Base-by-base conservation (phyloP, 2,329 filamentous ascomycete species). In the Penicillium oxalicum region DNA sequence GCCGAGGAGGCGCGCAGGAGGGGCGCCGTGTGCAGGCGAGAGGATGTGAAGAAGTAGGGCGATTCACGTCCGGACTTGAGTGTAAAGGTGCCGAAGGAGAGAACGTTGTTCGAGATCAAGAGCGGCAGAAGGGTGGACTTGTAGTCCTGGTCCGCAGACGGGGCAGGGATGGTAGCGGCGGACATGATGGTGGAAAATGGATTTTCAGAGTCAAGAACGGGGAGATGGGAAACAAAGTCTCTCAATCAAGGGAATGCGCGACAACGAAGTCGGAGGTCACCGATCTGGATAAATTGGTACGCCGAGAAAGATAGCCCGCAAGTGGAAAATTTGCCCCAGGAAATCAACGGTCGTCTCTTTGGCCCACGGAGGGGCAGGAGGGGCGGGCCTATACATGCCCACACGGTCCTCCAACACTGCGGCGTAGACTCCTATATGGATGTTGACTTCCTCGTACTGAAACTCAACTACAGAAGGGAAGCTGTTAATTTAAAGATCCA, bases 41-140 rank as follows among this genome's bases (percentile, higher is more conserved):
- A 90, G 40, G 91, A 90, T 71, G 95, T 96, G 83, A 97, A 95
- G 78, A 97, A 97, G 79, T 97, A 97, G 37, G 93, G 93, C 9
- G 90, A 95, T 61, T 71, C 67, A 63, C 91, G 88, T 72, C 88
- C 88, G 46, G 91, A 96, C 75, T 98, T 98, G 66, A 98, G 82
- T 61, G 90, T 87, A 74, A 65, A 73, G 43, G 64, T 64, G 47
- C 70, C 70, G 55, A 73, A 73, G 18, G 69, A 64, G 37, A 74
- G 63, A 47, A 69, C 70, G 48, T 66, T 67, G 57, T 66, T 68
- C 55, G 68, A 62, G 45, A 72, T 62, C 36, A 71, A 63, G 33
- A 68, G 53, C 8, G 66, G 64, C 32, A 73, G 59, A 9, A 73
- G 61, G 12, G 61, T 62, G 34, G 61, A 55, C 61, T 71, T 72